A percentile compares a stretch with the other conserved stretches of the same genome.
Conservation (phyloP, 371 early-diverging fungal genomes). For the Mortierella sp. region DNA sequence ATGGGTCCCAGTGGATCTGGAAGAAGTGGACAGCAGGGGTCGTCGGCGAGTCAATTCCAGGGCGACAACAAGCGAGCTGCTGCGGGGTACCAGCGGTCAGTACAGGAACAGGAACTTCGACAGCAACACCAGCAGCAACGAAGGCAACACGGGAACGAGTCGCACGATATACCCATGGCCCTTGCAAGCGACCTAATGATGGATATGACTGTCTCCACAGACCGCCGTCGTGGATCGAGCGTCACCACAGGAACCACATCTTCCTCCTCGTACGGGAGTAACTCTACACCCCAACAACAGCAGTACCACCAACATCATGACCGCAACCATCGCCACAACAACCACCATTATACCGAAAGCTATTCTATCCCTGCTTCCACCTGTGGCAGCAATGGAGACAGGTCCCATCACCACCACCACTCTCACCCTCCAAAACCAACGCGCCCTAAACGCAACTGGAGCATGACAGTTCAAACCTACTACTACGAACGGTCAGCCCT, state of each 20-base stretch:
- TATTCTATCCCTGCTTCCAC: background rate
- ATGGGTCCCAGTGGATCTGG: background rate
- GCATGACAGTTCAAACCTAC: slow-evolving; percentile 22
- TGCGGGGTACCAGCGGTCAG: background rate
- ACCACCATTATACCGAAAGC: background rate
- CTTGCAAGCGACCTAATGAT: background rate
- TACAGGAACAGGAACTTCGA: background rate
- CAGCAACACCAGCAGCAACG: background rate
- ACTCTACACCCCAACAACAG: background rate
- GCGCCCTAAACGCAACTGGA: slow-evolving; percentile 23
- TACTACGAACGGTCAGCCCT: slow-evolving; percentile 13
- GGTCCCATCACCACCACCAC: background rate
- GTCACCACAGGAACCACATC: background rate
- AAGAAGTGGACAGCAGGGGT: background rate
- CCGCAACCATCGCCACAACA: background rate
- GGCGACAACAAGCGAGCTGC: background rate
- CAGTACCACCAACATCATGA: background rate
- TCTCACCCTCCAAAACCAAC: background rate
- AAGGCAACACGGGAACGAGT: background rate
- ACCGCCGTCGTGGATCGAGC: background rate
- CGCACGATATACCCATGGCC: background rate
- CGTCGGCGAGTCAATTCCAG: background rate
- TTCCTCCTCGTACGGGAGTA: background rate
- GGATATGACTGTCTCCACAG: background rate
- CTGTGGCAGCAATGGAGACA: background rate